phyloP scores from a whole-genome alignment of 495 filamentous ascomycete species.

The Hypoxylon cercidicola region DNA sequence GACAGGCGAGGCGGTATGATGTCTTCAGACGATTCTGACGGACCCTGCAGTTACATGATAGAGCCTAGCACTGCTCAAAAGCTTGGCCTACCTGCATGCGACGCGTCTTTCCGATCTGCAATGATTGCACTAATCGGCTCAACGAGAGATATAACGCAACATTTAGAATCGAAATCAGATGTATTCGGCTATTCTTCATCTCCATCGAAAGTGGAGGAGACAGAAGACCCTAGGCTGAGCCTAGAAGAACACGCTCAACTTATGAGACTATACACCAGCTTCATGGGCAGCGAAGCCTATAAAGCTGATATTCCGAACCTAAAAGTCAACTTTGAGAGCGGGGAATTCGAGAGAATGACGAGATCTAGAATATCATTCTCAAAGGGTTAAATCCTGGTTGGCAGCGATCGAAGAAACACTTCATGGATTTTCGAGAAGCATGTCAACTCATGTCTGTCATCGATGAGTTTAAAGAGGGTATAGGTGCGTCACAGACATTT shows the following conservation, averaged over 20 bases:
- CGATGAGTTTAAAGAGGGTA: conserved; percentile 1
- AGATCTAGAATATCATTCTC: conserved; percentile 3
- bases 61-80: too few species aligned
- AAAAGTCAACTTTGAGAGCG: neutral
- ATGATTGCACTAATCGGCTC: too few species aligned
- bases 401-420: neutral
- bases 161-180: too few species aligned
- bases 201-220: too few species aligned
- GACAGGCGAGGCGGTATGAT: neutral
- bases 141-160: too few species aligned
- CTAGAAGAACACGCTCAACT: too few species aligned
- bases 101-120: too few species aligned
- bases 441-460: conserved; percentile 5
- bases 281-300: neutral
- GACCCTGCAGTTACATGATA: too few species aligned
- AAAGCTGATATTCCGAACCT: neutral
- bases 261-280: conserved; percentile 1
- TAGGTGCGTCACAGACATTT: neutral
- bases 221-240: too few species aligned
- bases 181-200: too few species aligned
- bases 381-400: conserved; percentile 5
- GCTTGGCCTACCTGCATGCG: too few species aligned
- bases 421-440: conserved; percentile 5
- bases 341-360: conserved; percentile 1
- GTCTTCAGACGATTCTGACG: too few species aligned